A percentile compares a stretch with the other conserved stretches of the same genome.
phyloP scores from a whole-genome alignment of 805 yeast species.

The Ogataea ganodermae region DNA sequence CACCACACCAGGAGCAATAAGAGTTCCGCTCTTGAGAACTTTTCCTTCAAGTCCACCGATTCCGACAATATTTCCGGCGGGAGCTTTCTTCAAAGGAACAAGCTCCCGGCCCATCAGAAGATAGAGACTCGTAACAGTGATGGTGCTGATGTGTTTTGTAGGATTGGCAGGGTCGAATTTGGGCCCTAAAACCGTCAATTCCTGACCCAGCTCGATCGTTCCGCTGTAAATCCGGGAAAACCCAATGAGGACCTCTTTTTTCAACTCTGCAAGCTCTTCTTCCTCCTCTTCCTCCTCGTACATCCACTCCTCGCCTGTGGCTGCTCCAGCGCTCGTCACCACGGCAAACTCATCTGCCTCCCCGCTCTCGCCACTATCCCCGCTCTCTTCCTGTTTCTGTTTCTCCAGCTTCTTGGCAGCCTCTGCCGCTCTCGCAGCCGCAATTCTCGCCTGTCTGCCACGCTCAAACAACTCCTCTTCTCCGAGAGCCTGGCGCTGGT shows the following conservation, averaged over 20 bases:
- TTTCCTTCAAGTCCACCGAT: constrained; percentile 86
- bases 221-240: constrained; percentile 92
- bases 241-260: constrained; percentile 74
- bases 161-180: constrained; percentile 73
- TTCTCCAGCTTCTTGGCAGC: constrained; percentile 38
- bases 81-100: constrained; percentile 73
- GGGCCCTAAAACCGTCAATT: constrained; percentile 79
- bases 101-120: constrained; percentile 92
- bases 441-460: constrained; percentile 62
- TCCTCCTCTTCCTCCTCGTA: constrained; percentile 54
- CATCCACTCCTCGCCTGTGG: constrained; percentile 37
- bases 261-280: constrained; percentile 39
- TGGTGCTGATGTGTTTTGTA: constrained; percentile 53
- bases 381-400: constrained; percentile 4
- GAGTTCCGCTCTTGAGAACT: constrained; percentile 83
- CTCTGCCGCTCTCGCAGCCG: constrained; percentile 70
- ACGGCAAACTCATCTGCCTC: constrained; percentile 23
- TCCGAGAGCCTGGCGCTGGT: constrained; percentile 42
- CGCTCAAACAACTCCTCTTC: constrained; percentile 63
- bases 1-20: constrained; percentile 55
- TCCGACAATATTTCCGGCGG: constrained; percentile 95
- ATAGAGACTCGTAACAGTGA: constrained; percentile 68
- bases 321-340: constrained; percentile 7
- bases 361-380: constrained; percentile 2
- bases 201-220: constrained; percentile 71